Conservation (phyloP, 257 asterid genomes). For the Plantago major region DNA sequence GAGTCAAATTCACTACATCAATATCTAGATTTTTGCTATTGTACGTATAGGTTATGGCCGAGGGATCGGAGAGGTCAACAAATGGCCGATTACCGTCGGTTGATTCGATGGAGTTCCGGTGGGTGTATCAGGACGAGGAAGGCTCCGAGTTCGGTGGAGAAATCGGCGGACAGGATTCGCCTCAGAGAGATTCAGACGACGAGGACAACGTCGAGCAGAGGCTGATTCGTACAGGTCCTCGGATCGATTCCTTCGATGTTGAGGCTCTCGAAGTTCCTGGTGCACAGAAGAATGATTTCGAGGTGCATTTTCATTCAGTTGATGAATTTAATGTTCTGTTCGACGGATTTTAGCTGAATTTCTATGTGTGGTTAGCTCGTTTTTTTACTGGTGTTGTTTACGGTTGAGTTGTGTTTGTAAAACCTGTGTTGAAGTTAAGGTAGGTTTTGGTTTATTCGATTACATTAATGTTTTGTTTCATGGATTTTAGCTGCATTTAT, state of each 20-base stretch:
- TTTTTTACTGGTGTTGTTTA: no score
- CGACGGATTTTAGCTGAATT: no score
- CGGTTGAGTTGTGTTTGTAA: no score
- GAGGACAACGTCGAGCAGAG: constrained; percentile 73
- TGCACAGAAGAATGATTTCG: constrained; percentile 65
- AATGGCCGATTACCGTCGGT: constrained; percentile 59
- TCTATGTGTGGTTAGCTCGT: no score
- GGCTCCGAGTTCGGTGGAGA: constrained; percentile 46
- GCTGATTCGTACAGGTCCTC: constrained; percentile 93
- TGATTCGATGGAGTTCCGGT: constrained; percentile 92
- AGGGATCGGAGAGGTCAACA: constrained; percentile 80
- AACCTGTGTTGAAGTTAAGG: no score
- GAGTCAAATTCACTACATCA: no score
- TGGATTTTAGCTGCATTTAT: no score
- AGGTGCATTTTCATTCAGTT: constrained; percentile 37
- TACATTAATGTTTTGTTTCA: no score
- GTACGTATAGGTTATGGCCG: constrained; percentile 32
- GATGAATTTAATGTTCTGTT: not conserved
- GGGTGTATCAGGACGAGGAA: constrained; percentile 89
- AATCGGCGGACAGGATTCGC: constrained; percentile 36
- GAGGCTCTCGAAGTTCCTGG: constrained; percentile 97
- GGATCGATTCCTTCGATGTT: constrained; percentile 91
- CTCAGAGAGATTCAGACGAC: constrained; percentile 64
- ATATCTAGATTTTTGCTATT: no score
- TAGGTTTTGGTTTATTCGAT: no score